phyloP scores from a whole-genome alignment of 352 stramenopile species.

The Phytophthora kernoviae region DNA sequence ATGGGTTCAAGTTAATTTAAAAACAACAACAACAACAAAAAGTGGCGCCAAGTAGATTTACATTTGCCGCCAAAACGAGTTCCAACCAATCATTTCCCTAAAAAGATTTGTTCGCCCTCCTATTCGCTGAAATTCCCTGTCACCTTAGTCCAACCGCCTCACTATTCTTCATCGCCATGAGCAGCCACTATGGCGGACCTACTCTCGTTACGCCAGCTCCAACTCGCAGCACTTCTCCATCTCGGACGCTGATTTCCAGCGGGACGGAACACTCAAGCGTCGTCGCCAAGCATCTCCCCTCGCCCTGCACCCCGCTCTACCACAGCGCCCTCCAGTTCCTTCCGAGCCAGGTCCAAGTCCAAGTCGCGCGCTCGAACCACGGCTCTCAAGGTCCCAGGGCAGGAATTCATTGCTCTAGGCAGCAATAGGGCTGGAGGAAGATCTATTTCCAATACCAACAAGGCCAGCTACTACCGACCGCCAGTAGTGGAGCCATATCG shows the following conservation, averaged over 20 bases:
- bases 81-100: conserved; percentile 8
- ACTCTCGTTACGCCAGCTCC: conserved; percentile 23
- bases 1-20: too few species aligned
- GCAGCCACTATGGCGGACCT: conserved; percentile 14
- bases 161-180: conserved; percentile 20
- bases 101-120: neutral
- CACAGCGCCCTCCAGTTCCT: conserved; percentile 21
- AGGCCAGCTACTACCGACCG: conserved; percentile 36
- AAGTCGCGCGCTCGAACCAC: conserved; percentile 48
- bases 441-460: conserved; percentile 44
- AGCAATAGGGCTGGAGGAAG: conserved; percentile 20
- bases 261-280: conserved; percentile 59
- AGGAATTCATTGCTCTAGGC: conserved; percentile 62
- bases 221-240: conserved; percentile 48
- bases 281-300: conserved; percentile 43
- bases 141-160: neutral
- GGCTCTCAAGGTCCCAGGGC: conserved; percentile 27
- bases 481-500: conserved; percentile 10
- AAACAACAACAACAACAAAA: too few species aligned
- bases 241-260: conserved; percentile 62
- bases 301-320: neutral
- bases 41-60: neutral
- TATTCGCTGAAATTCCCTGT: neutral
- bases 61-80: conserved; percentile 22
- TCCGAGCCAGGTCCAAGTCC: conserved; percentile 66